Percentiles rank a stretch among this genome's conserved stretches.
These are phyloP conservation scores for Colletotrichum sidae DNA, from an alignment of 2,329 filamentous ascomycete species.

Conservation along the genomic window DNA sequence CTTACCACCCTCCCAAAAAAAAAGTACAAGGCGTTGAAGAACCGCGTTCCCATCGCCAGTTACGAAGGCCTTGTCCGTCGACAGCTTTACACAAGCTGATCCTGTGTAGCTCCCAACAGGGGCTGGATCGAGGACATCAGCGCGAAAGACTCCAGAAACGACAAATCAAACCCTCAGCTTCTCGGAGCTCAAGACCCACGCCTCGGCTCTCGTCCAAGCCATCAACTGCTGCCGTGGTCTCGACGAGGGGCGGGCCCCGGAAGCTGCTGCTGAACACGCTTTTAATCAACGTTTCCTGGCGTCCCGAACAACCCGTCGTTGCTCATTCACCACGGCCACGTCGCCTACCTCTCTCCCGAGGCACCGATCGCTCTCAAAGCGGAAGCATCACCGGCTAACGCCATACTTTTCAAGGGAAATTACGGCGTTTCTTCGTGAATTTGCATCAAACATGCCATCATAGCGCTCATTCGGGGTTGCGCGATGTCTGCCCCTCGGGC, in stretches of 20 bases:
- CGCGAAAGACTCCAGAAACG: slow-evolving; percentile 42
- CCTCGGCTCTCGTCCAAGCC: slow-evolving; percentile 40
- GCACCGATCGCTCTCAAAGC: slow-evolving; percentile 45
- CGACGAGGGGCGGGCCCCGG: slow-evolving; percentile 40
- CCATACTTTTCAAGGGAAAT: slow-evolving; percentile 40
- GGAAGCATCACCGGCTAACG: slow-evolving; percentile 45
- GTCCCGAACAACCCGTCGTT: slow-evolving; percentile 48
- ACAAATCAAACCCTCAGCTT: slow-evolving; percentile 43
- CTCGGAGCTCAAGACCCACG: slow-evolving; percentile 42
- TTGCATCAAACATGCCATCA: slow-evolving; percentile 41
- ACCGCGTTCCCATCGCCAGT: slow-evolving; percentile 16
- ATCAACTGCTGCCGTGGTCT: slow-evolving; percentile 40
- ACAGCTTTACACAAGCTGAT: slow-evolving; percentile 45
- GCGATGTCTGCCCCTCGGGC: slow-evolving; percentile 25
- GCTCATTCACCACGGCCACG: slow-evolving; percentile 45
- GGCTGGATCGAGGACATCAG: slow-evolving; percentile 42
- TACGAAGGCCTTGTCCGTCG: slow-evolving; percentile 36
- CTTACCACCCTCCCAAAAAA: slow-evolving; percentile 10
- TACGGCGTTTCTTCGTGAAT: slow-evolving; percentile 40
- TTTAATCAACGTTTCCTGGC: slow-evolving; percentile 41
- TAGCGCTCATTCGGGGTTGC: slow-evolving; percentile 32
- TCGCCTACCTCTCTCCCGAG: slow-evolving; percentile 47
- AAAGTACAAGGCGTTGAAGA: slow-evolving; percentile 9
- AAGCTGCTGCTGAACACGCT: slow-evolving; percentile 35
- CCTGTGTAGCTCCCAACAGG: slow-evolving; percentile 45